Conservation (phyloP, 371 early-diverging fungal species). For the Apophysomyces elegans region DNA sequence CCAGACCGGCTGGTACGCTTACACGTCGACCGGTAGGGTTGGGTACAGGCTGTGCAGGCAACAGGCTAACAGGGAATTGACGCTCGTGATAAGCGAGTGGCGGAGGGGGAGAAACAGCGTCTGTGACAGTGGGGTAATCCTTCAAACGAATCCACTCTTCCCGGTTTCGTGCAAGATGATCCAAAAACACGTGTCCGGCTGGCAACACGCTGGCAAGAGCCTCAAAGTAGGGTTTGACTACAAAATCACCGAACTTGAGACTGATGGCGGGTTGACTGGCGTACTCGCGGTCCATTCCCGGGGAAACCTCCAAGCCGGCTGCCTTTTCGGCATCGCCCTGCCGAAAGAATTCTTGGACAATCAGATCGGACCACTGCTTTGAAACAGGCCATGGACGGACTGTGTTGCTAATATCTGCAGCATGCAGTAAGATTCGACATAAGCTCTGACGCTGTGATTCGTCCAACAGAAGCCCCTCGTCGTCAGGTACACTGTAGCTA, state of each 20-base stretch:
- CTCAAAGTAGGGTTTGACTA: conserved; percentile 77
- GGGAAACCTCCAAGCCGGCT: conserved; percentile 68
- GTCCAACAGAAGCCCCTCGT: conserved; percentile 13
- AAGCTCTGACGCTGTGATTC: conserved; percentile 58
- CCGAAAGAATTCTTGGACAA: conserved; percentile 74
- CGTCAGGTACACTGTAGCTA: conserved; percentile 3
- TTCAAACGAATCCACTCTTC: conserved; percentile 18
- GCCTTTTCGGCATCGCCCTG: conserved; percentile 79
- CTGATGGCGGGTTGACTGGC: conserved; percentile 68
- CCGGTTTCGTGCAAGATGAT: conserved; percentile 14
- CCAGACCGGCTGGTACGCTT: conserved; percentile 37
- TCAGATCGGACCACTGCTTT: conserved; percentile 79
- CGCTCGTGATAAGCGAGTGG: conserved; percentile 9
- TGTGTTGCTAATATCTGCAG: conserved; percentile 84
- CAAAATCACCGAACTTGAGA: conserved; percentile 73
- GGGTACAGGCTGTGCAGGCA: conserved; percentile 4
- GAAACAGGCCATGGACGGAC: conserved; percentile 76
- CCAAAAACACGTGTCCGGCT: conserved; percentile 29
- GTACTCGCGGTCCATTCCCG: conserved; percentile 75
- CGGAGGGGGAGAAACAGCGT: conserved; percentile 13
- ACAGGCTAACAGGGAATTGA: conserved; percentile 14
- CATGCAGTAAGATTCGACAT: conserved; percentile 69
- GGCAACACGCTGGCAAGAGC: conserved; percentile 66
- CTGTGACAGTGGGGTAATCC: conserved; percentile 4
- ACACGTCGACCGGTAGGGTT: conserved; percentile 27